phyloP scores from a whole-genome alignment of 2,329 filamentous ascomycete genomes.

The Colletotrichum orbiculare region DNA sequence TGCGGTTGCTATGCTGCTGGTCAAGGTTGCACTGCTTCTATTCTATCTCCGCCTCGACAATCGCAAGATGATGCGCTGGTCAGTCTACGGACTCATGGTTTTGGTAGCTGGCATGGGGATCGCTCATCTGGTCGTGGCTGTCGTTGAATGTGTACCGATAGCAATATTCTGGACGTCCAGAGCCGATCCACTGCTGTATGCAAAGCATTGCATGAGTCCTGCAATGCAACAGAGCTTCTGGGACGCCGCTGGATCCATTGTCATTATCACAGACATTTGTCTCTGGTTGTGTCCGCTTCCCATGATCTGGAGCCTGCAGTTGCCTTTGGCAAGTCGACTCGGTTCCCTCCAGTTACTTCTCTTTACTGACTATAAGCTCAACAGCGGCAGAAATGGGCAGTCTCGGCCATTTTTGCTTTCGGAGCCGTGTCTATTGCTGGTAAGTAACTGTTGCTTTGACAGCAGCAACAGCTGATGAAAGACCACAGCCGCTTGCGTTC shows the following conservation, averaged over 20 bases:
- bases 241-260: constrained; percentile 14
- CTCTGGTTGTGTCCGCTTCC: constrained; percentile 22
- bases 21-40: constrained; percentile 18
- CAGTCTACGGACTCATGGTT: constrained; percentile 4
- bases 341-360: not conserved
- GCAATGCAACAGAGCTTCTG: constrained; percentile 9
- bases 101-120: constrained; percentile 3
- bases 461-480: not conserved
- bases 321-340: not conserved
- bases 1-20: constrained; percentile 11
- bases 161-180: constrained; percentile 16
- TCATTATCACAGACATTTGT: constrained; percentile 20
- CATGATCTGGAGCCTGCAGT: constrained; percentile 18
- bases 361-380: not conserved
- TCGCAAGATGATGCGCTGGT: constrained; percentile 20
- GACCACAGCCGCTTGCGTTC: constrained; percentile 11
- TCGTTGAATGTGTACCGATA: constrained; percentile 6
- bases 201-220: constrained; percentile 5
- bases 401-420: constrained; percentile 16
- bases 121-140: constrained; percentile 2
- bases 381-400: constrained; percentile 17
- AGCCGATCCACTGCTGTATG: not conserved
- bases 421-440: constrained; percentile 15
- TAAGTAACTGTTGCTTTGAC: not conserved
- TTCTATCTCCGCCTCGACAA: constrained; percentile 24